phyloP scores from a whole-genome alignment of 805 yeast species.

The Ascoidea tarda region DNA sequence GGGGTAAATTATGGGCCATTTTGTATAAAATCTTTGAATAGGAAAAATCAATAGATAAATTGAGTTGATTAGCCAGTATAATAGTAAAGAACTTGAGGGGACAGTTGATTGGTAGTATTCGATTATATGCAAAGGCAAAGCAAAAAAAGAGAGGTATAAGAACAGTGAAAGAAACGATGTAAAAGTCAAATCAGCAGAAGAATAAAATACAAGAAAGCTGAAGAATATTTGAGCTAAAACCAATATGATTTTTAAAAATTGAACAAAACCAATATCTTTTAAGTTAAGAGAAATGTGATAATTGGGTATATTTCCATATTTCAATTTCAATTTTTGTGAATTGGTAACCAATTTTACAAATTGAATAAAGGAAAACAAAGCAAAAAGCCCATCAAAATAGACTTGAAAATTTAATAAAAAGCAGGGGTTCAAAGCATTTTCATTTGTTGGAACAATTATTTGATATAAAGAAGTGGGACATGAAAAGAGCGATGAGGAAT shows the following conservation, averaged over 20 bases:
- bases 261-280: background rate
- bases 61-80: constrained; percentile 6
- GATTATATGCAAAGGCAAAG: constrained; percentile 7
- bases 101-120: constrained; percentile 9
- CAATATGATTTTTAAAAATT: background rate
- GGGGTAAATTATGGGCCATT: constrained; percentile 1
- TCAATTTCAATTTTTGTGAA: constrained; percentile 1
- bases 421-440: constrained; percentile 9
- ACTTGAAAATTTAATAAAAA: constrained; percentile 1
- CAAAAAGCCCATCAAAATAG: constrained; percentile 1
- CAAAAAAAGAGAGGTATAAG: background rate
- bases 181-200: background rate
- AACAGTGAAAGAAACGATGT: background rate
- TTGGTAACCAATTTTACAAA: constrained; percentile 1
- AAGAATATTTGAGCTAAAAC: background rate
- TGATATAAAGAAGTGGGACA: too few species aligned
- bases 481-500: background rate
- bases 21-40: constrained; percentile 6
- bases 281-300: constrained; percentile 1
- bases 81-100: constrained; percentile 4
- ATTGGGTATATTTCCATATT: constrained; percentile 5
- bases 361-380: constrained; percentile 4
- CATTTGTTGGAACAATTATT: background rate
- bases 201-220: background rate
- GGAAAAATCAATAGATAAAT: background rate